Base-by-base conservation (phyloP, 306 rosid genomes). In the Pterocarpus macrocarpus region DNA sequence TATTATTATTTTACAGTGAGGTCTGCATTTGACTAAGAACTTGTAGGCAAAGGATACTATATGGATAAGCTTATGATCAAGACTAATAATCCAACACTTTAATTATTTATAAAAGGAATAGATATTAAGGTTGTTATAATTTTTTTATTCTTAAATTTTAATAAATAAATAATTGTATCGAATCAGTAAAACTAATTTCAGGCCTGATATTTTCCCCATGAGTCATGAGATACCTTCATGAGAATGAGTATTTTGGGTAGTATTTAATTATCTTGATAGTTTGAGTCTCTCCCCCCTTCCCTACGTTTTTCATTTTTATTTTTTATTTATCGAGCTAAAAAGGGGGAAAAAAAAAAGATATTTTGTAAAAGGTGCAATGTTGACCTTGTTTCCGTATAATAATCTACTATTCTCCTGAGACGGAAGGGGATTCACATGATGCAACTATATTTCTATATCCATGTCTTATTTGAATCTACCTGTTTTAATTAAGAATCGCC, bases 341-440 rank as follows among this genome's bases (percentile, higher is more conserved):
- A 15, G 12, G 68, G 9, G 7, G 7, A 22, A 32, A 77, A 17
- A 34, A 64, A 15, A 38, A 47, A 17, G n/a, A 1, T 4, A 55
- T 55, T 11, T 30, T 22, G 32, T 15, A 57, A 17, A 41, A 7
- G 66, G 67, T 45, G 64, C 72, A 22, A 17, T 62, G 73, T 71
- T 50, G 65, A 62, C 55, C 64, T 50, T 50, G 6, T 63, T 72
- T 72, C 56, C 45, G 70, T 10, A 11, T 39, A 65, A 49, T 33
- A 59, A 33, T 75, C 14, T 59, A 50, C 33, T 59, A 84, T 32
- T 67, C 36, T 12, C 22, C 52, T 58, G 73, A 55, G 70, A 38
- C 70, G 73, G 3, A 38, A 49, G 81, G 15, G 84, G 34, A 52
- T 43, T 85, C 72, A 71, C 82, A 76, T 80, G 88, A 71, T 56